Percentiles rank a stretch among this genome's conserved stretches.
phyloP scores from a whole-genome alignment of 2,329 filamentous ascomycete species.

The Clonostachys byssicola region DNA sequence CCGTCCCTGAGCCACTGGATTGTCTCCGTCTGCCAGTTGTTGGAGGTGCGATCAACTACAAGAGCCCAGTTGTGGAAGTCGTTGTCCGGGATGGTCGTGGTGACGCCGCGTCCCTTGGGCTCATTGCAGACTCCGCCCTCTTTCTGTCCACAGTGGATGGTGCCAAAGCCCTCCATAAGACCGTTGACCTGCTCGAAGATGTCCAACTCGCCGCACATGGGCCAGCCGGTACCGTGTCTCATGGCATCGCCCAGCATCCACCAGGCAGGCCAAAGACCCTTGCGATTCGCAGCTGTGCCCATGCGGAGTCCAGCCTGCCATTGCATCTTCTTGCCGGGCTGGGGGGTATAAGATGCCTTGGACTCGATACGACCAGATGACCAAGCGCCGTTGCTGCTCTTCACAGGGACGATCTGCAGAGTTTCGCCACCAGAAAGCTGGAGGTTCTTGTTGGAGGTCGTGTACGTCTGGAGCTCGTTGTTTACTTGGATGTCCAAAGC shows the following conservation, averaged over 20 bases:
- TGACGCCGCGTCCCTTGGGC: constrained; percentile 29
- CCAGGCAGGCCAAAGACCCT: constrained; percentile 50
- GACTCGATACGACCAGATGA: constrained; percentile 46
- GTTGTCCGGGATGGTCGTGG: constrained; percentile 34
- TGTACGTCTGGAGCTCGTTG: constrained; percentile 44
- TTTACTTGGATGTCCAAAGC: constrained; percentile 38
- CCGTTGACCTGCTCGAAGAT: constrained; percentile 46
- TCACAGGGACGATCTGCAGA: constrained; percentile 44
- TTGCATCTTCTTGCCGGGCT: constrained; percentile 30
- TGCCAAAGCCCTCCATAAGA: constrained; percentile 36
- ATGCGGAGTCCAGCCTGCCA: constrained; percentile 40
- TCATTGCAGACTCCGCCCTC: constrained; percentile 44
- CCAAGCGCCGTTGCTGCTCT: constrained; percentile 31
- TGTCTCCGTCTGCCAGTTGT: constrained; percentile 37
- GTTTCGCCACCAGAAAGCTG: constrained; percentile 47
- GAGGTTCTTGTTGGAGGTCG: constrained; percentile 34
- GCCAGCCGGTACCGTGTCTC: constrained; percentile 40
- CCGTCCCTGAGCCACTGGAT: constrained; percentile 46
- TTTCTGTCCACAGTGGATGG: constrained; percentile 38
- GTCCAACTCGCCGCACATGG: constrained; percentile 45
- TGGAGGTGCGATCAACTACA: constrained; percentile 36
- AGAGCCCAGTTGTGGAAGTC: constrained; percentile 45
- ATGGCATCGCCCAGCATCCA: constrained; percentile 45
- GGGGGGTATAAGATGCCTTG: constrained; percentile 37
- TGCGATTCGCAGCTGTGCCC: constrained; percentile 31